Evolutionary conservation across 2,329 filamentous ascomycete genomes (phyloP).

Genomic region (Stagonosporopsis cucurbitacearum): DNA sequence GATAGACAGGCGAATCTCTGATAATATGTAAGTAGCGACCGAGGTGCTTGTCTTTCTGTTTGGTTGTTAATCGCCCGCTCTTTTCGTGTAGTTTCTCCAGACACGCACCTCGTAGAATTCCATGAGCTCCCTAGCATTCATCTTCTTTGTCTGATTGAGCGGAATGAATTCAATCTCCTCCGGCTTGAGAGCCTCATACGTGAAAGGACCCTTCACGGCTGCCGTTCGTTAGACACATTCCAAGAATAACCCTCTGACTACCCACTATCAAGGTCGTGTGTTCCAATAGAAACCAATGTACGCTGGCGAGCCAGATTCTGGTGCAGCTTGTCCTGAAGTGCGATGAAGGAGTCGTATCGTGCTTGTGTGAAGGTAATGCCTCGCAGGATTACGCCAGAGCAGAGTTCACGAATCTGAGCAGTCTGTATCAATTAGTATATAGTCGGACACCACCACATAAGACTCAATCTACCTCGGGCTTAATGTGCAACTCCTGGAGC

Average conservation of each 20-base stretch:
- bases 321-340: conserved; percentile 96
- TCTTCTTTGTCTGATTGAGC: conserved; percentile 87
- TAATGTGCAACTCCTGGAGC: conserved; percentile 80
- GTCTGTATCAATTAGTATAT: conserved; percentile 60
- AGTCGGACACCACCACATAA: not conserved
- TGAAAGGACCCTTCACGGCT: conserved; percentile 88
- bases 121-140: conserved; percentile 91
- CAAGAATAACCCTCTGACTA: not conserved
- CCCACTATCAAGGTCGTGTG: conserved; percentile 85
- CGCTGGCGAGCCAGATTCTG: conserved; percentile 92
- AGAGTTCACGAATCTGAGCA: conserved; percentile 79
- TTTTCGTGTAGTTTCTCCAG: accelerated
- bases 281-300: conserved; percentile 95
- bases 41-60: conserved; percentile 84
- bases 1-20: conserved; percentile 89
- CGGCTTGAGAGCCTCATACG: conserved; percentile 91
- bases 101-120: conserved; percentile 75
- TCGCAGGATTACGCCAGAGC: conserved; percentile 87
- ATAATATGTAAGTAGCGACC: conserved; percentile 94
- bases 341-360: conserved; percentile 96
- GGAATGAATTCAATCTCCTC: conserved; percentile 90
- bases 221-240: conserved; percentile 24
- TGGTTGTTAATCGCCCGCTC: conserved; percentile 21
- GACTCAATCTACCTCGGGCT: conserved; percentile 61
- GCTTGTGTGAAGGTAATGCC: conserved; percentile 91